Conservation (phyloP, 345 rosid genomes). For the Heritiera fomes region DNA sequence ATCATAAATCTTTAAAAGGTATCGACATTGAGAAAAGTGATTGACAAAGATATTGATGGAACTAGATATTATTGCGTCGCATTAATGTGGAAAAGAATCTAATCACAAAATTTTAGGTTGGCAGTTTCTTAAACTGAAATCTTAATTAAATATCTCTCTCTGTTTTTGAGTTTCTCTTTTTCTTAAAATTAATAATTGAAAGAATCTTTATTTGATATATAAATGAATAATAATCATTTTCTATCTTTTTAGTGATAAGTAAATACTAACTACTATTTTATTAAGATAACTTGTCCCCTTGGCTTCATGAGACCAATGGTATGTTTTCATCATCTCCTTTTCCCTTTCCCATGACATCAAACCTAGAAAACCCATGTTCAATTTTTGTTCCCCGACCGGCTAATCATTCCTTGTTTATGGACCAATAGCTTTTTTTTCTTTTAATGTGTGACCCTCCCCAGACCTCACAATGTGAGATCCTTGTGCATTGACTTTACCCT, state of each 20-base stretch:
- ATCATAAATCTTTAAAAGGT: too few relatives aligned
- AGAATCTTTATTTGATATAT: not conserved
- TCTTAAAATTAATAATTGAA: not conserved
- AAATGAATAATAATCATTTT: not conserved
- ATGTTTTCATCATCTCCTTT: not conserved
- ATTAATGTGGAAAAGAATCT: not conserved
- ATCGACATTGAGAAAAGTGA: too few relatives aligned
- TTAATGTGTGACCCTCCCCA: too few relatives aligned
- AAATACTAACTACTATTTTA: not conserved
- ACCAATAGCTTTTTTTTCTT: too few relatives aligned
- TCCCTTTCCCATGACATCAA: not conserved
- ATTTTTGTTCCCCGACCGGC: not conserved
- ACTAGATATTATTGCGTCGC: too few relatives aligned
- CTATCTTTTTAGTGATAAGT: not conserved
- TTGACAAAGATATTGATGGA: not conserved
- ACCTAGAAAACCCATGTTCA: not conserved
- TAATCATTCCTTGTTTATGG: too few relatives aligned
- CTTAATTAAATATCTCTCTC: too few relatives aligned
- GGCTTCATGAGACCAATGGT: not conserved
- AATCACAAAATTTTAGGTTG: not conserved
- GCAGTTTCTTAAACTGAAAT: not conserved
- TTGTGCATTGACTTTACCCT: too few relatives aligned
- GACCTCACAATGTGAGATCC: too few relatives aligned
- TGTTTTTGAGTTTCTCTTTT: too few relatives aligned
- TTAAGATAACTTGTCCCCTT: not conserved